Evolutionary conservation across 2,329 filamentous ascomycete genomes (phyloP), one percentile per base, ranked within the genome.

Genomic region (Mycogone perniciosa): DNA sequence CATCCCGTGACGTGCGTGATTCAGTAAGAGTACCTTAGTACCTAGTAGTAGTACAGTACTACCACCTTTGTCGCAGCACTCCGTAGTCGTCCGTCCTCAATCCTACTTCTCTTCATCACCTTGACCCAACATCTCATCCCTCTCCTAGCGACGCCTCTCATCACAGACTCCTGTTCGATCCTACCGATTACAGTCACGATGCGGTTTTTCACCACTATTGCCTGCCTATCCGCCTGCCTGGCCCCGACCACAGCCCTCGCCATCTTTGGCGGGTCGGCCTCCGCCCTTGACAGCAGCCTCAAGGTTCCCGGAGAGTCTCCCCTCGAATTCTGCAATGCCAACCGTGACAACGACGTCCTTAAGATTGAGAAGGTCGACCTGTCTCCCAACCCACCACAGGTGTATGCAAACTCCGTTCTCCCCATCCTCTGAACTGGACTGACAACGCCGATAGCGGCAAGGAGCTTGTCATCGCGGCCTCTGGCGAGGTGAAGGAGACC

Each of bases 291-390:
- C 56, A 68, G 66, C 63, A 73, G 80, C 42, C 74, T 80, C 67
- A 79, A 84, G 57, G 86, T 96, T 11, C 85, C 88, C 1, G 91
- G 93, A 67, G 76, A 92, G 46, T 96, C 92, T 65, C 92, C 93
- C 31, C 77, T 99, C 53, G 75, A 82, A 64, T 88, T 87, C 71
- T 99, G 93, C 67, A 62, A 69, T 58, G 72, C 74, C 52, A 78
- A 88, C 55, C 87, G 88, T 52, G 69, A 71, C 44, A 68, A 81
- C 46, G 83, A 96, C 67, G 79, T 91, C 51, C 74, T 96, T 59
- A 72, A 74, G 40, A 90, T 99, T 62, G 76, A 90, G 57, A 80
- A 80, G 43, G 89, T 97, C 51, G 84, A 96, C 62, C 71, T 99
- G 51, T 65, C 70, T 34, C 93, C 93, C 10, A 97, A 96, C 70